Conservation (phyloP, 1,284 basidiomycete species). For the Heliocybe sulcata region DNA sequence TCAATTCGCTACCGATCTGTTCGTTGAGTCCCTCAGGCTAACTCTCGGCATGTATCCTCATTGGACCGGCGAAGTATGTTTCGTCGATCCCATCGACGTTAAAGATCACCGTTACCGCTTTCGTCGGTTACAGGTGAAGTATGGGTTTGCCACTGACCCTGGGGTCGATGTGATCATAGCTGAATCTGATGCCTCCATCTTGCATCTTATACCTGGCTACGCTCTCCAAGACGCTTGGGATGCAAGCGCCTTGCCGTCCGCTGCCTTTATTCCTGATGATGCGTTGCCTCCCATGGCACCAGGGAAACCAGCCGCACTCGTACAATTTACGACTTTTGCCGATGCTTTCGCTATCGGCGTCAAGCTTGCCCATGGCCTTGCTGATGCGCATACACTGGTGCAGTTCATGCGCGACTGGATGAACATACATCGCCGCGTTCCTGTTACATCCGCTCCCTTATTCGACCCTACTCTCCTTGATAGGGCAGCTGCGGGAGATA, state of each 20-base stretch:
- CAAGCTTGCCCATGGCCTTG: slow-evolving; percentile 28
- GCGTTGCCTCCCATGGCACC: slow-evolving; percentile 22
- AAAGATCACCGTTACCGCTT: slow-evolving; percentile 24
- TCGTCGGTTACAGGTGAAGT: slow-evolving; percentile 25
- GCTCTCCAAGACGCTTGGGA: slow-evolving; percentile 13
- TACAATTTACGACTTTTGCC: slow-evolving; percentile 25
- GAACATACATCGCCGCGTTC: slow-evolving; percentile 16
- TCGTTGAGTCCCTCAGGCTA: slow-evolving; percentile 18
- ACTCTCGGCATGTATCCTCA: slow-evolving; percentile 30
- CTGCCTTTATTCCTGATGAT: slow-evolving; percentile 14
- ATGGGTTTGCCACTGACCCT: slow-evolving; percentile 26
- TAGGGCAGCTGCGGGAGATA: slow-evolving; percentile 22
- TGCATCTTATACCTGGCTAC: slow-evolving; percentile 18
- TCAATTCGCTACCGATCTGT: slow-evolving; percentile 10
- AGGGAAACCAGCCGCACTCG: slow-evolving; percentile 20
- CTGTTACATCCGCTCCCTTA: slow-evolving; percentile 15
- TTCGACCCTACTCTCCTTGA: slow-evolving; percentile 30
- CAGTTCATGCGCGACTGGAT: slow-evolving; percentile 34
- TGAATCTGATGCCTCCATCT: slow-evolving; percentile 9
- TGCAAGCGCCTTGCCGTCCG: slow-evolving; percentile 10
- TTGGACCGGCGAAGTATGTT: slow-evolving; percentile 29
- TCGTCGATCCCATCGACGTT: slow-evolving; percentile 16
- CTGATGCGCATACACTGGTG: slow-evolving; percentile 30
- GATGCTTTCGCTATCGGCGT: slow-evolving; percentile 23
- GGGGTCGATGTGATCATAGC: slow-evolving; percentile 29